Base-by-base conservation (phyloP, 2,329 filamentous ascomycete genomes). In the Paecilomyces niveus region DNA sequence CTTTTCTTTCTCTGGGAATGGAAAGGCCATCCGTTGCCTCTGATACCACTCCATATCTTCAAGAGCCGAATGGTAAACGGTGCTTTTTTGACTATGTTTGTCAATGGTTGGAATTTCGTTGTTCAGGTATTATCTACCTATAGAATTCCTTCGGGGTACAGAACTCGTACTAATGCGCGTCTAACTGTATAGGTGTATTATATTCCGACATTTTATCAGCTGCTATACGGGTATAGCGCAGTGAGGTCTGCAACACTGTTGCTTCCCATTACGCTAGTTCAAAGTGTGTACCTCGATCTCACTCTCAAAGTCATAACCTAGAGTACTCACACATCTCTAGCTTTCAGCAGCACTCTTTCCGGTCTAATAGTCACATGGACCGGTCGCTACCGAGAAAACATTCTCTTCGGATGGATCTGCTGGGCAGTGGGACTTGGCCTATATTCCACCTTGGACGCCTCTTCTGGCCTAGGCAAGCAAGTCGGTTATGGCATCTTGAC, bases 201-300 rank as follows among this genome's bases (percentile, higher is more conserved):
- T 63, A 73, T 87, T 2, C 84, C 85, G 0, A 75, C 85, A 0
- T 87, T 85, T 65, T 83, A 83, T 52, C 84, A 87, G 65, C 82
- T 85, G 57, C 81, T 81, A 1, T 76, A 79, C 22, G 69, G 71
- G 18, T 74, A 74, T 54, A 74, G 71, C 1, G 73, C 78, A 0
- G 62, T 80, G 1, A 73, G 72, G 18, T 81, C 83, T 0, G 84
- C 82, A 0, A 73, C 75, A 2, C 72, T 84, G 54, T 72, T 80
- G 3, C 71, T 84, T 10, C 78, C 82, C 0, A 72, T 85, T 32
- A 78, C 82, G 1, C 67, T 76, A 29, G 67, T 74, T 32, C 81
- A 85, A 58, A 72, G 70, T 72, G 66, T 26, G 64, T 8, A 29
- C 29, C 22, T 51, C 2, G 2, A 11, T 18, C 18, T 8, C 49